Conservation (phyloP, 208 protist genomes). For the Trypanosoma avium region DNA sequence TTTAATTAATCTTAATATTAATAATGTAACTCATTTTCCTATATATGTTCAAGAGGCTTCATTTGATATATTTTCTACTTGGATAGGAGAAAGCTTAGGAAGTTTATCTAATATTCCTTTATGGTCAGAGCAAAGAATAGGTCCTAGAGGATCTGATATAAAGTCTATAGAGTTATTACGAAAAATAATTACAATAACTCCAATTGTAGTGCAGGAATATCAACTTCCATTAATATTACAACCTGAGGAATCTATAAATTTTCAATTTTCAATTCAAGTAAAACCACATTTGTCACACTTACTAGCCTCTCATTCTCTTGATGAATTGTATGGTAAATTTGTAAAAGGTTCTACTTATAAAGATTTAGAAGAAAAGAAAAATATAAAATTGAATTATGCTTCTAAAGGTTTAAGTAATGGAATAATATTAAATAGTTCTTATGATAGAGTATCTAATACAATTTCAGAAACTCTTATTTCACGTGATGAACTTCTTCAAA, state of each 20-base stretch:
- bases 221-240: constrained; percentile 52
- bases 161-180: constrained; percentile 51
- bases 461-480: no score
- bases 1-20: constrained; percentile 59
- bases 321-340: constrained; percentile 53
- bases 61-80: constrained; percentile 71
- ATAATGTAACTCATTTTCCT: constrained; percentile 43
- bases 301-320: constrained; percentile 54
- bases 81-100: constrained; percentile 27
- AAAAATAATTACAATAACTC: constrained; percentile 58
- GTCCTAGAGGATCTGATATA: constrained; percentile 45
- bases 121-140: constrained; percentile 47
- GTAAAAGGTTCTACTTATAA: constrained; percentile 4
- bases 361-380: constrained; percentile 3
- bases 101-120: constrained; percentile 15
- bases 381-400: no score
- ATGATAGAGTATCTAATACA: no score
- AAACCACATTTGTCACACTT: constrained; percentile 72
- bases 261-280: constrained; percentile 81
- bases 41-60: constrained; percentile 49
- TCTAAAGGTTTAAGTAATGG: no score
- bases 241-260: constrained; percentile 66
- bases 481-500: constrained; percentile 43
- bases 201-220: constrained; percentile 51
- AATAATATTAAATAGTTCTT: no score